These are phyloP conservation scores for Talaromyces piceae DNA, from an alignment of 2,329 filamentous ascomycete species.

Conservation along the genomic window DNA sequence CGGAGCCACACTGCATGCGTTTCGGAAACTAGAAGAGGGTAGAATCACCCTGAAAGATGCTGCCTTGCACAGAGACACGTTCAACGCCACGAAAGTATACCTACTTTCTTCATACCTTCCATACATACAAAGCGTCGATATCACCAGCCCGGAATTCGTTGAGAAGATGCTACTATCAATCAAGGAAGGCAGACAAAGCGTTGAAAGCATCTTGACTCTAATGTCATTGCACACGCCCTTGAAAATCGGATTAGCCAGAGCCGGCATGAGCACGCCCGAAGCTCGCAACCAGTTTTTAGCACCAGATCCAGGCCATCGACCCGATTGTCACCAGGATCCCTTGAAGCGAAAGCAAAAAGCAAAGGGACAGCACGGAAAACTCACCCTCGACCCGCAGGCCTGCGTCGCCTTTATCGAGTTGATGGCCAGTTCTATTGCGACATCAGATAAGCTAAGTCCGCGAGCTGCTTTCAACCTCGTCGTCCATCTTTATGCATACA, in stretches of 20 bases:
- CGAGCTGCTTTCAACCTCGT: conserved; percentile 40
- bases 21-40: conserved; percentile 22
- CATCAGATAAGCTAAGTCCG: conserved; percentile 27
- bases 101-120: conserved; percentile 24
- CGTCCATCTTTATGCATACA: conserved; percentile 40
- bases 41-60: conserved; percentile 20
- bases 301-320: conserved; percentile 9
- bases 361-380: conserved; percentile 8
- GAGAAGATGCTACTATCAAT: conserved; percentile 24
- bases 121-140: conserved; percentile 25
- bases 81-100: conserved; percentile 19
- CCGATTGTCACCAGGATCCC: no score
- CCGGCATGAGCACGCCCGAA: conserved; percentile 20
- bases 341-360: background rate
- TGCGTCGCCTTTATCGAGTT: conserved; percentile 39
- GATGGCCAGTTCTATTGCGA: conserved; percentile 39
- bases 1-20: conserved; percentile 17
- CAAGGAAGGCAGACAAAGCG: conserved; percentile 20
- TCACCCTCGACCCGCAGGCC: conserved; percentile 25
- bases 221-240: conserved; percentile 31
- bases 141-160: conserved; percentile 27
- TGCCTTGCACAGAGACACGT: conserved; percentile 20
- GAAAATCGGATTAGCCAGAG: conserved; percentile 29
- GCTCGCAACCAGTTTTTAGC: background rate
- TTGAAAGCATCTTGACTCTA: conserved; percentile 27